These are phyloP conservation scores for Friedmanniomyces simplex DNA, from an alignment of 495 filamentous ascomycete species.

Conservation along the genomic window DNA sequence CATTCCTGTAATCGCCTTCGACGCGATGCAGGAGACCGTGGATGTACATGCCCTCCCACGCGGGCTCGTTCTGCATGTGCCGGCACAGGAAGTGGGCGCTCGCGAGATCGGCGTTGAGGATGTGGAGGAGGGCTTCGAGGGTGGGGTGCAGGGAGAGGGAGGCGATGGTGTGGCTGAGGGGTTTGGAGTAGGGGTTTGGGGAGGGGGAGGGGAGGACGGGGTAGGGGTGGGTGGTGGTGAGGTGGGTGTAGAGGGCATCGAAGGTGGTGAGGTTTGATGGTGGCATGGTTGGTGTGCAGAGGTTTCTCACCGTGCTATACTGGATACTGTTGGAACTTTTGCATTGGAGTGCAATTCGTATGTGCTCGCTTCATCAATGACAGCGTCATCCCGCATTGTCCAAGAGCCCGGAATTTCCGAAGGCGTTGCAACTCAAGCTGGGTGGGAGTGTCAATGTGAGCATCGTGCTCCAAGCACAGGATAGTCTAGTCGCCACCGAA, in stretches of 20 bases:
- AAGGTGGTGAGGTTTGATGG: slow-evolving; percentile 1
- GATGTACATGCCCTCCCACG: slow-evolving; percentile 38
- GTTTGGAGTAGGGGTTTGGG: slow-evolving; percentile 4
- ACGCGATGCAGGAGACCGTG: slow-evolving; percentile 38
- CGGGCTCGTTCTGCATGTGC: slow-evolving; percentile 38
- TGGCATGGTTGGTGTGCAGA: background rate
- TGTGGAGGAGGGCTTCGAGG: slow-evolving; percentile 38
- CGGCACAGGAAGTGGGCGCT: slow-evolving; percentile 40
- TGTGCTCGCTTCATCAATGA: no score
- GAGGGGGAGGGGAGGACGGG: slow-evolving; percentile 7
- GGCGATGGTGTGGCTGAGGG: slow-evolving; percentile 25
- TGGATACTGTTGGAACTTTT: no score
- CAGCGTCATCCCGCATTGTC: no score
- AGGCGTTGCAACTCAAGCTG: no score
- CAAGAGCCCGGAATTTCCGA: no score
- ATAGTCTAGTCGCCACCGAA: no score
- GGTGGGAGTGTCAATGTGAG: no score
- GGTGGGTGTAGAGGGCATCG: slow-evolving; percentile 15
- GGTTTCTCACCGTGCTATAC: no score
- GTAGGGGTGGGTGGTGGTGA: slow-evolving; percentile 14
- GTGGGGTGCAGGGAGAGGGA: slow-evolving; percentile 35
- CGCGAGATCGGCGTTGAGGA: slow-evolving; percentile 38
- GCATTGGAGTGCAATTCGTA: no score
- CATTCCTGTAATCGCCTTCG: slow-evolving; percentile 38
- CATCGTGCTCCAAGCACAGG: no score